These are phyloP conservation scores for Amniculicola lignicola DNA, from an alignment of 495 filamentous ascomycete species.

Conservation along the genomic window DNA sequence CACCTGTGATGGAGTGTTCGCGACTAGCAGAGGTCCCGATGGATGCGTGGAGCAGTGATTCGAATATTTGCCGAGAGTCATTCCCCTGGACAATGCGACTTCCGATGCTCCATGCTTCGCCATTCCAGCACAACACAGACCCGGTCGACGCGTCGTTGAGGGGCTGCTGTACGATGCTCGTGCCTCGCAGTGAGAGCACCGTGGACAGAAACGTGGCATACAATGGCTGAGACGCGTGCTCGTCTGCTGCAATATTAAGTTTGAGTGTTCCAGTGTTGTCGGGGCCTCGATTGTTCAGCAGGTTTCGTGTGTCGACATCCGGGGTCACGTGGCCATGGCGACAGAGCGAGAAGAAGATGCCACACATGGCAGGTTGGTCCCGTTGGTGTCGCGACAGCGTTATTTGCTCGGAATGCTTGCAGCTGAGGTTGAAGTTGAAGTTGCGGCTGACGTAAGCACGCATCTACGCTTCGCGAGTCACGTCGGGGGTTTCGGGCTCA, in stretches of 20 bases:
- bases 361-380: slow-evolving; percentile 54
- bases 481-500: too few relatives aligned
- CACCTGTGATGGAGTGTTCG: slow-evolving; percentile 27
- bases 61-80: slow-evolving; percentile 71
- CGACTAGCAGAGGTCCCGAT: neutral
- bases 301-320: slow-evolving; percentile 42
- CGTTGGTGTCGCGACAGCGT: too few relatives aligned
- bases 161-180: slow-evolving; percentile 68
- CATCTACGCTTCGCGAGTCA: too few relatives aligned
- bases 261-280: slow-evolving; percentile 49
- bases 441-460: too few relatives aligned
- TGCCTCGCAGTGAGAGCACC: slow-evolving; percentile 80
- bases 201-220: slow-evolving; percentile 71
- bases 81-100: slow-evolving; percentile 58
- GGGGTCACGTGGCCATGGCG: slow-evolving; percentile 37
- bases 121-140: slow-evolving; percentile 93
- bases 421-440: too few relatives aligned
- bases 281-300: slow-evolving; percentile 55
- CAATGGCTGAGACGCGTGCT: slow-evolving; percentile 24
- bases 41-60: slow-evolving; percentile 51
- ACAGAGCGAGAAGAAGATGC: slow-evolving; percentile 60
- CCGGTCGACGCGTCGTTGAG: slow-evolving; percentile 57
- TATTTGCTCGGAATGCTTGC: too few relatives aligned
- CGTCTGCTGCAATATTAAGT: neutral
- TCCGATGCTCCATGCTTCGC: slow-evolving; percentile 87